Evolutionary conservation across 179 eudicot genomes (phyloP).

Genomic region (Patellifolia procumbens): DNA sequence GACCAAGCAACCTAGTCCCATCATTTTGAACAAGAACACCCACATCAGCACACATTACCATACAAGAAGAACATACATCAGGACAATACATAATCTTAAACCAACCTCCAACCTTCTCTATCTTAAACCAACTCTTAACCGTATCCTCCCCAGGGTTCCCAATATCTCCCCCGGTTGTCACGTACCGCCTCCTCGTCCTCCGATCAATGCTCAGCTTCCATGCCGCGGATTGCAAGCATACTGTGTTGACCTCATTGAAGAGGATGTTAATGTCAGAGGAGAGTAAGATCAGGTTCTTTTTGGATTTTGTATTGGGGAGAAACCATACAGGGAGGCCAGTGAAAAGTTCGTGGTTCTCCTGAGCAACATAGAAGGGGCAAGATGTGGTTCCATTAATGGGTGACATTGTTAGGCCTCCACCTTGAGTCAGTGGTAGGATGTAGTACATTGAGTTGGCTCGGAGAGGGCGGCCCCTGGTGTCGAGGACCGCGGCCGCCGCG

Average conservation of each 20-base stretch:
- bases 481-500: background rate
- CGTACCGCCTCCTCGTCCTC: slow-evolving; percentile 7
- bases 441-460: slow-evolving; percentile 21
- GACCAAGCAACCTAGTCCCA: slow-evolving; percentile 34
- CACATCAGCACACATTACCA: slow-evolving; percentile 37
- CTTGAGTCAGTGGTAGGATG: slow-evolving; percentile 20
- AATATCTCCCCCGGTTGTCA: slow-evolving; percentile 28
- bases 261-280: slow-evolving; percentile 37
- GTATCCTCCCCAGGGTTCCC: slow-evolving; percentile 35
- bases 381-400: slow-evolving; percentile 22
- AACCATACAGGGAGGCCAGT: slow-evolving; percentile 38
- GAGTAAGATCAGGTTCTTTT: slow-evolving; percentile 5
- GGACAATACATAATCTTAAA: slow-evolving; percentile 51
- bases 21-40: slow-evolving; percentile 30
- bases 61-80: slow-evolving; percentile 37
- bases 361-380: slow-evolving; percentile 39
- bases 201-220: slow-evolving; percentile 30
- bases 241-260: slow-evolving; percentile 25
- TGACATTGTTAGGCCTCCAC: slow-evolving; percentile 39
- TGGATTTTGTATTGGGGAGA: slow-evolving; percentile 24
- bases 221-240: slow-evolving; percentile 25
- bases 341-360: slow-evolving; percentile 15
- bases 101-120: slow-evolving; percentile 32
- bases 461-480: slow-evolving; percentile 26
- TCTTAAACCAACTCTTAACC: slow-evolving; percentile 40